phyloP scores from a whole-genome alignment of 23 red algal species.

The Chondrus crispus region DNA sequence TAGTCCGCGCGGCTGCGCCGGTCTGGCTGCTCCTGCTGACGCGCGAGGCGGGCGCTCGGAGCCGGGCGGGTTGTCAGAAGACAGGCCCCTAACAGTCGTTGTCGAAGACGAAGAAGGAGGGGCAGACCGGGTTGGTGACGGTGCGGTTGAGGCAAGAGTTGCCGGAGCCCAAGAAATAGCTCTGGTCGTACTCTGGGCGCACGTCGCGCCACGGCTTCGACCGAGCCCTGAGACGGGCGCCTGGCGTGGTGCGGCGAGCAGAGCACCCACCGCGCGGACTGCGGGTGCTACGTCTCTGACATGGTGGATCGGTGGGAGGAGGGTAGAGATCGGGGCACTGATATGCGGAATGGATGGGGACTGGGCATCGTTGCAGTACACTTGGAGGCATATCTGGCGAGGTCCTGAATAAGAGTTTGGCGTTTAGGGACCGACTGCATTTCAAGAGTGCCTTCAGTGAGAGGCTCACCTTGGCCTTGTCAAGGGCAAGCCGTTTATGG shows the following conservation, averaged over 20 bases:
- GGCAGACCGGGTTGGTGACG: constrained; percentile 82
- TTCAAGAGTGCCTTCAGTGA: constrained; percentile 76
- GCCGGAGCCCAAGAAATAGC: constrained; percentile 88
- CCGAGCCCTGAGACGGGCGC: constrained; percentile 92
- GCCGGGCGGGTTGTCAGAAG: constrained; percentile 67
- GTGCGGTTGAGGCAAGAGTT: constrained; percentile 78
- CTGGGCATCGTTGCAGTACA: too few species aligned
- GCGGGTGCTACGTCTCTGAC: constrained; percentile 92
- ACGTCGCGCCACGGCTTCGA: constrained; percentile 62
- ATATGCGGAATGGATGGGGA: too few species aligned
- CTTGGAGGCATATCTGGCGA: too few species aligned
- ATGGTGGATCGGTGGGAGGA: too few species aligned
- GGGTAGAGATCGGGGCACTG: too few species aligned
- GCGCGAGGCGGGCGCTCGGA: too few species aligned
- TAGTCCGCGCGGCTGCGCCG: too few species aligned
- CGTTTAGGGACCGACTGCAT: constrained; percentile 67
- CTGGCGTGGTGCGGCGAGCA: constrained; percentile 95
- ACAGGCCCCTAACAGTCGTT: constrained; percentile 94
- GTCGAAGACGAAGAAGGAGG: constrained; percentile 88
- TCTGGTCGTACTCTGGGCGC: constrained; percentile 89
- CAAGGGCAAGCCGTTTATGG: constrained; percentile 75
- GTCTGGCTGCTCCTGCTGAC: too few species aligned
- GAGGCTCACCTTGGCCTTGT: constrained; percentile 56
- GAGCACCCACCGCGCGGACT: constrained; percentile 70
- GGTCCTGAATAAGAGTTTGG: constrained; percentile 72